These are phyloP conservation scores for Termitomyces sp. DNA, from an alignment of 768 basidiomycete species.

Conservation along the genomic window DNA sequence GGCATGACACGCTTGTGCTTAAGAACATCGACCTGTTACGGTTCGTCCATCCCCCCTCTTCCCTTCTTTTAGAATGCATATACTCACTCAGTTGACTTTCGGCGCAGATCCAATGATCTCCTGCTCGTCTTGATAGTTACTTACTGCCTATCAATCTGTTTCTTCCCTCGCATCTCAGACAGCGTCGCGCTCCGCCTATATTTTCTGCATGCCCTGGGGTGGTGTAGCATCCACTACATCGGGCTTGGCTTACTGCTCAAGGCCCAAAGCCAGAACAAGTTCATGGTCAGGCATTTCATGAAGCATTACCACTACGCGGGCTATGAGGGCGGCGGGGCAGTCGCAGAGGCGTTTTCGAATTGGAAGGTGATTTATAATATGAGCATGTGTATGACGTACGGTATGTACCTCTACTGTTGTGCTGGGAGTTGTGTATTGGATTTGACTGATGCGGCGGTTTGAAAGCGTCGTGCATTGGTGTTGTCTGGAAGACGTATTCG, in stretches of 20 bases:
- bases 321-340: conserved; percentile 67
- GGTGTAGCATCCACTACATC: conserved; percentile 86
- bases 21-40: conserved; percentile 81
- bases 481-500: conserved; percentile 89
- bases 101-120: conserved; percentile 71
- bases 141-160: conserved; percentile 55
- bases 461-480: conserved; percentile 75
- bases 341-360: conserved; percentile 91
- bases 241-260: conserved; percentile 81
- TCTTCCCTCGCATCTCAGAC: conserved; percentile 54
- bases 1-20: conserved; percentile 78
- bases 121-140: conserved; percentile 69
- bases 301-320: conserved; percentile 90
- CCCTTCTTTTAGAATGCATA: neutral
- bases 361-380: conserved; percentile 94
- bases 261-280: conserved; percentile 82
- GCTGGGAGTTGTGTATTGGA: neutral
- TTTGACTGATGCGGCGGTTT: neutral
- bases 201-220: conserved; percentile 76
- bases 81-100: neutral
- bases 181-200: conserved; percentile 54
- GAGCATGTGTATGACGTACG: conserved; percentile 92
- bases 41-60: conserved; percentile 28
- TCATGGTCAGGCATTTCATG: conserved; percentile 88
- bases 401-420: conserved; percentile 32